phyloP scores from a whole-genome alignment of 2,329 filamentous ascomycete species.

The Ophiostoma pallidulum region DNA sequence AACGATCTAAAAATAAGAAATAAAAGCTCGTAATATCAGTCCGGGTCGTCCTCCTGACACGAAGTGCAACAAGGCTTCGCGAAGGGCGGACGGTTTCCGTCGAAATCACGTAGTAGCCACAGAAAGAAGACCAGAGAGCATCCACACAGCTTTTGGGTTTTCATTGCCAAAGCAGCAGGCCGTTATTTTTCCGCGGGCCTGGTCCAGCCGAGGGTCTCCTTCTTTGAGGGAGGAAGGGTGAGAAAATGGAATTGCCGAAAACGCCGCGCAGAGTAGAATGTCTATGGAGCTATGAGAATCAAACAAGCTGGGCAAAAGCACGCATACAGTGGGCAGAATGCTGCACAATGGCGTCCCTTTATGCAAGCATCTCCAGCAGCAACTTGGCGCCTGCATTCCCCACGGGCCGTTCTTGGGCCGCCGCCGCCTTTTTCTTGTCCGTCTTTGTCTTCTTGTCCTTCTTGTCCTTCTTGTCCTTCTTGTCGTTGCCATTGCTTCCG shows the following conservation, averaged over 20 bases:
- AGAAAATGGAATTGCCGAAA: conserved; percentile 2
- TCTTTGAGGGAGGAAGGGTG: not conserved
- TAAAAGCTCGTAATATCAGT: too few relatives aligned
- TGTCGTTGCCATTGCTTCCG: conserved; percentile 29
- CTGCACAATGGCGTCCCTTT: not conserved
- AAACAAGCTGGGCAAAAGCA: not conserved
- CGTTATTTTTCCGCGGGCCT: too few relatives aligned
- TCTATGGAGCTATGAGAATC: not conserved
- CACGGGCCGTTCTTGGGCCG: conserved; percentile 29
- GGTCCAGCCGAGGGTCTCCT: too few relatives aligned
- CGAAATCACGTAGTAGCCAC: too few relatives aligned
- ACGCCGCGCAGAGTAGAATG: not conserved
- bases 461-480: conserved; percentile 37
- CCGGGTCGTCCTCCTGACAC: too few relatives aligned
- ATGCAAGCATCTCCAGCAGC: conserved; percentile 47
- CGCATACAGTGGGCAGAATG: not conserved
- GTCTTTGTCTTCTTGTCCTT: conserved; percentile 36
- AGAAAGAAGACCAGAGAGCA: too few relatives aligned
- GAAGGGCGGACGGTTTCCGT: too few relatives aligned
- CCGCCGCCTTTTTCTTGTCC: conserved; percentile 10
- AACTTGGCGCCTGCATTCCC: conserved; percentile 56
- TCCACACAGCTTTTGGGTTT: too few relatives aligned
- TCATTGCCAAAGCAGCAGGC: too few relatives aligned
- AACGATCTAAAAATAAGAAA: too few relatives aligned
- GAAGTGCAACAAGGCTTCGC: too few relatives aligned